phyloP scores from a whole-genome alignment of 495 filamentous ascomycete genomes.

The Amorphotheca resinae region DNA sequence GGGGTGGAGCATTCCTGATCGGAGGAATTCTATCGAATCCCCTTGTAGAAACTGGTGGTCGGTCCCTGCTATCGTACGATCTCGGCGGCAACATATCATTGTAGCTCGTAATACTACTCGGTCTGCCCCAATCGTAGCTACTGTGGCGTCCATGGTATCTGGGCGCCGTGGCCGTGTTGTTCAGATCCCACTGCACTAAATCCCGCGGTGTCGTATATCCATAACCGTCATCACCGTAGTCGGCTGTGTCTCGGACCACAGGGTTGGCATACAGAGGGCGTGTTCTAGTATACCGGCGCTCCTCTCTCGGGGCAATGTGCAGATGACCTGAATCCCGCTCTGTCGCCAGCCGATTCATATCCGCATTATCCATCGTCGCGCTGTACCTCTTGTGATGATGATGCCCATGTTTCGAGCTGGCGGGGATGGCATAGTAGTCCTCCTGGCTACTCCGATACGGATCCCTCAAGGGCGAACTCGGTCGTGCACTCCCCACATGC shows the following conservation, averaged over 20 bases:
- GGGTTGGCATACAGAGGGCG: constrained; percentile 11
- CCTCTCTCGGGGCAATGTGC: constrained; percentile 17
- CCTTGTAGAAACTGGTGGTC: constrained; percentile 48
- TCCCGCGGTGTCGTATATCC: constrained; percentile 63
- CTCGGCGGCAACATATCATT: constrained; percentile 39
- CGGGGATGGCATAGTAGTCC: constrained; percentile 37
- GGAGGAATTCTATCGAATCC: constrained; percentile 46
- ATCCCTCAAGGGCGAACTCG: constrained; percentile 32
- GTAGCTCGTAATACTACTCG: constrained; percentile 49
- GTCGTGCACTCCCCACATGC: constrained; percentile 20
- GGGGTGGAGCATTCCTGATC: constrained; percentile 10
- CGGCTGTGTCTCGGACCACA: constrained; percentile 25
- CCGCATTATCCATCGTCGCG: constrained; percentile 17
- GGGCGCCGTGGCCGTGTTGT: constrained; percentile 22
- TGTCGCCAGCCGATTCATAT: constrained; percentile 9
- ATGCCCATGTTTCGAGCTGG: constrained; percentile 28
- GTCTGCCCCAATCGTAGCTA: constrained; percentile 40
- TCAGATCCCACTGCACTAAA: constrained; percentile 52
- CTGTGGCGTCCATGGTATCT: constrained; percentile 33
- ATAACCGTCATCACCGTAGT: constrained; percentile 55
- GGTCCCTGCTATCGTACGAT: constrained; percentile 29
- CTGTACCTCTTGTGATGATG: constrained; percentile 16
- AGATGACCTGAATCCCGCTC: constrained; percentile 14
- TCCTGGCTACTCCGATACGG: constrained; percentile 37
- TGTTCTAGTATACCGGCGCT: constrained; percentile 9